A percentile compares a stretch with the other conserved stretches of the same genome.
phyloP scores from a whole-genome alignment of 805 yeast genomes.

The Kuraishia piskuri region DNA sequence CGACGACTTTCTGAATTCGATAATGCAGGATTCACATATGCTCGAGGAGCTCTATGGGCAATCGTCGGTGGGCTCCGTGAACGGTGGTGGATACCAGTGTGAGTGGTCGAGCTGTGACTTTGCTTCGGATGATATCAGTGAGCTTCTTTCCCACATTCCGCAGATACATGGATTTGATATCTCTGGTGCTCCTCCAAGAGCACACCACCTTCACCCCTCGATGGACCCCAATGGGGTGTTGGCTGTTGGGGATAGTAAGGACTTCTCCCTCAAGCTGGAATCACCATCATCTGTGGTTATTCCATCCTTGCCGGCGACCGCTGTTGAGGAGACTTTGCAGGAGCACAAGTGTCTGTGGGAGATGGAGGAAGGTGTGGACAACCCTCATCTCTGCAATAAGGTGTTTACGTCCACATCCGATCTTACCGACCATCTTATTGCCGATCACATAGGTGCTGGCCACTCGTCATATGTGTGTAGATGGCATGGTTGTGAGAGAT shows the following conservation, averaged over 20 bases:
- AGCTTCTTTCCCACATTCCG: slow-evolving; percentile 53
- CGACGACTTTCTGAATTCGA: neutral
- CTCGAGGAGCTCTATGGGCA: neutral
- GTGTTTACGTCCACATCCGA: slow-evolving; percentile 46
- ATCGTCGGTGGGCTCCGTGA: neutral
- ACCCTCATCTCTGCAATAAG: slow-evolving; percentile 35
- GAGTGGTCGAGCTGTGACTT: slow-evolving; percentile 73
- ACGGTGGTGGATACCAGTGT: slow-evolving; percentile 27
- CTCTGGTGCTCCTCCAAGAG: neutral
- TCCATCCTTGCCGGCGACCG: slow-evolving; percentile 1
- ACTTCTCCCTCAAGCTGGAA: neutral
- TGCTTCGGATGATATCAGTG: slow-evolving; percentile 39
- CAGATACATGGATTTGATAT: slow-evolving; percentile 28
- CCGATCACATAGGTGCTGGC: slow-evolving; percentile 67
- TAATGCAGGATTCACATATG: neutral
- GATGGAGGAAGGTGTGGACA: neutral
- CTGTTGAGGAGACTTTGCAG: slow-evolving; percentile 3
- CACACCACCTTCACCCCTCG: neutral
- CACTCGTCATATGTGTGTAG: slow-evolving; percentile 58
- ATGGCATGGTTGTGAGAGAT: slow-evolving; percentile 75
- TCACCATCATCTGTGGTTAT: slow-evolving; percentile 4
- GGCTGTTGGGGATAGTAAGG: neutral
- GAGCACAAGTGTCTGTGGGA: slow-evolving; percentile 32
- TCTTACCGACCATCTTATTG: slow-evolving; percentile 63
- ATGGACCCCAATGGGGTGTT: neutral